These are phyloP conservation scores for Botrytis pseudocinerea DNA, from an alignment of 2,329 filamentous ascomycete genomes.

Conservation along the genomic window DNA sequence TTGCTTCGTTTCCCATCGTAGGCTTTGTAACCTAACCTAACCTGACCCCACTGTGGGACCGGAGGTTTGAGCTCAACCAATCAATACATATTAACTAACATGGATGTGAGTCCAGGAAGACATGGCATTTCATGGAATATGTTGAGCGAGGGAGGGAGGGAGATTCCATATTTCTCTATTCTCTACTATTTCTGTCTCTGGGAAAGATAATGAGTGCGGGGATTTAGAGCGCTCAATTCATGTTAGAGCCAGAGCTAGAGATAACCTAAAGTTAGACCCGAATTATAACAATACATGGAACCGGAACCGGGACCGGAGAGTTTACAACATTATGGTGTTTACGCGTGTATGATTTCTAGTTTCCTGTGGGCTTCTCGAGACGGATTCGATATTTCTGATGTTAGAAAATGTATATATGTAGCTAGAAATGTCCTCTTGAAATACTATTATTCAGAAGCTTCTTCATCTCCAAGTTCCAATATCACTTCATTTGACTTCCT, in stretches of 20 bases:
- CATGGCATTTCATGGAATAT: neutral
- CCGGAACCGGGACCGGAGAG: neutral
- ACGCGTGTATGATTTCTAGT: neutral
- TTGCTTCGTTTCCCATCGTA: neutral
- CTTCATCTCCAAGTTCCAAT: neutral
- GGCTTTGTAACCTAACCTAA: too few relatives aligned
- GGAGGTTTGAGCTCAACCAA: neutral
- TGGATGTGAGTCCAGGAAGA: neutral
- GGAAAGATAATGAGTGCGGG: neutral
- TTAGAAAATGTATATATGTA: neutral
- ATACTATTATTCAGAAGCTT: neutral
- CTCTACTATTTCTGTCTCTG: too few relatives aligned
- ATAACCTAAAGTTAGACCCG: too few relatives aligned
- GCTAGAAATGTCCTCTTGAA: neutral
- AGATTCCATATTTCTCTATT: too few relatives aligned
- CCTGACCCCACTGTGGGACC: neutral
- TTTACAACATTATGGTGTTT: neutral
- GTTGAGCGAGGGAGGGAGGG: too few relatives aligned
- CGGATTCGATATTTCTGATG: rapidly evolving
- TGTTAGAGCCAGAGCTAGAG: too few relatives aligned
- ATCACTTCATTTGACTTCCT: neutral
- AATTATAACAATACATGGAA: neutral
- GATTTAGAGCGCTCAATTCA: neutral
- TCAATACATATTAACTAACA: rapidly evolving
- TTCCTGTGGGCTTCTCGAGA: neutral